These are phyloP conservation scores for Ulota crispa DNA, from an alignment of 225 moss, liverwort and hornwort species.

Conservation along the genomic window DNA sequence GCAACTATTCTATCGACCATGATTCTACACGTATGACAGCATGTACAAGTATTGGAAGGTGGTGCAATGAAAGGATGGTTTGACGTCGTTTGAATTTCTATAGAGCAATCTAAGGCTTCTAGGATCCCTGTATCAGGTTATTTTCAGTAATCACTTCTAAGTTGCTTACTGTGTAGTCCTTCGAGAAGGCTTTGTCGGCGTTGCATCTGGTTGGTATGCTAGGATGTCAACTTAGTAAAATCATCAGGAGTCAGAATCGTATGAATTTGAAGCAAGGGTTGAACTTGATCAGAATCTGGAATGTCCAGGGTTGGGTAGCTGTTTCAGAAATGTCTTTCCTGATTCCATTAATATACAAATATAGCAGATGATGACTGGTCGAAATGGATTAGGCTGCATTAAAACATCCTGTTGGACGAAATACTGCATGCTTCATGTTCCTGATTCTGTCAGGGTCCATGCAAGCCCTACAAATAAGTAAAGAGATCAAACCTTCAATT, in stretches of 20 bases:
- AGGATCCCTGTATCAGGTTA: background rate
- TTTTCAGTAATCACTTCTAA: background rate
- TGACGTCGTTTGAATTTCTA: background rate
- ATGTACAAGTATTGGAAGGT: constrained; percentile 56
- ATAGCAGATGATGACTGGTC: background rate
- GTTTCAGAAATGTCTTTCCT: background rate
- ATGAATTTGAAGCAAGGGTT: background rate
- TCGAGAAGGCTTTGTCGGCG: background rate
- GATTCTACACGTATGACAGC: constrained; percentile 54
- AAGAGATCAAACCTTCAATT: background rate
- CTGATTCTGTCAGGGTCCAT: background rate
- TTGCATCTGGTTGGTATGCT: constrained; percentile 1
- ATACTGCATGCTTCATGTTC: background rate
- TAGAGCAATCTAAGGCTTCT: background rate
- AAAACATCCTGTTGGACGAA: background rate
- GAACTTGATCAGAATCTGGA: background rate
- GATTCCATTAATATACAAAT: background rate
- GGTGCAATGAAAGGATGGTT: constrained; percentile 64
- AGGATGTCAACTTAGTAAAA: background rate
- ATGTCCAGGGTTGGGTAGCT: background rate
- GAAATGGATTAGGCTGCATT: background rate
- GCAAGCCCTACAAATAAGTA: background rate
- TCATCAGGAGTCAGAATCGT: background rate
- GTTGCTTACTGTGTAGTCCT: background rate
- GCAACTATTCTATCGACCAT: constrained; percentile 74